Evolutionary conservation across 2,329 filamentous ascomycete genomes (phyloP).

Genomic region (Exophiala xenobiotica): DNA sequence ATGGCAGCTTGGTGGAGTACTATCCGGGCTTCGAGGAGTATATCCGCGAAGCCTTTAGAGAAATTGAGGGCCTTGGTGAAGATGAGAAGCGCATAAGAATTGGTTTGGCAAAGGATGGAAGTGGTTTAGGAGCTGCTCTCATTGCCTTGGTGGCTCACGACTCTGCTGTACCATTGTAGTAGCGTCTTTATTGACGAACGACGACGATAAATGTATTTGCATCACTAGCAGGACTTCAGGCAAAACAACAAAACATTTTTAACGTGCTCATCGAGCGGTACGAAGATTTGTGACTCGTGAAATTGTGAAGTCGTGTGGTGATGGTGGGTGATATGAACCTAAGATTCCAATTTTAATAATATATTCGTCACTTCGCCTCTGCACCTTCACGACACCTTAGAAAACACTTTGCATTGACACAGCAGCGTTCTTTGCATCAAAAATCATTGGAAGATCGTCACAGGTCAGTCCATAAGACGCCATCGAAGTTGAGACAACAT

Average conservation of each 20-base stretch:
- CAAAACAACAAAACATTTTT: not conserved
- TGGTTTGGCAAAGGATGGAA: slow-evolving; percentile 95
- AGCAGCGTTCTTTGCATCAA: no score
- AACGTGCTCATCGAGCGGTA: not conserved
- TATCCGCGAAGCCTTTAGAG: slow-evolving; percentile 76
- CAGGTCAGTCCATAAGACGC: no score
- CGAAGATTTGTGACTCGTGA: not conserved
- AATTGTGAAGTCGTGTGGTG: not conserved
- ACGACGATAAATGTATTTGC: not conserved
- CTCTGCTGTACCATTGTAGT: slow-evolving; percentile 18
- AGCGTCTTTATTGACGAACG: not conserved
- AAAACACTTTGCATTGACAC: no score
- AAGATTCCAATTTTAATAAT: no score
- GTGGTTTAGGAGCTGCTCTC: slow-evolving; percentile 89
- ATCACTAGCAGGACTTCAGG: not conserved
- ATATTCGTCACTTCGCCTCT: not conserved
- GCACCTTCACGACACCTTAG: not conserved
- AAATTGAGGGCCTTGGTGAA: slow-evolving; percentile 73
- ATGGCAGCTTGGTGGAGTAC: slow-evolving; percentile 91
- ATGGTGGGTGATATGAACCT: no score
- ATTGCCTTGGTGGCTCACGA: slow-evolving; percentile 78
- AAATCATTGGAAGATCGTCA: no score
- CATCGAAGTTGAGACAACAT: no score
- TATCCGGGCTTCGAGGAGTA: slow-evolving; percentile 90
- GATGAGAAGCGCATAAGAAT: slow-evolving; percentile 88